Evolutionary conservation across 192 early-diverging fungal genomes (phyloP).

Genomic region (Rhizophagus clarus): DNA sequence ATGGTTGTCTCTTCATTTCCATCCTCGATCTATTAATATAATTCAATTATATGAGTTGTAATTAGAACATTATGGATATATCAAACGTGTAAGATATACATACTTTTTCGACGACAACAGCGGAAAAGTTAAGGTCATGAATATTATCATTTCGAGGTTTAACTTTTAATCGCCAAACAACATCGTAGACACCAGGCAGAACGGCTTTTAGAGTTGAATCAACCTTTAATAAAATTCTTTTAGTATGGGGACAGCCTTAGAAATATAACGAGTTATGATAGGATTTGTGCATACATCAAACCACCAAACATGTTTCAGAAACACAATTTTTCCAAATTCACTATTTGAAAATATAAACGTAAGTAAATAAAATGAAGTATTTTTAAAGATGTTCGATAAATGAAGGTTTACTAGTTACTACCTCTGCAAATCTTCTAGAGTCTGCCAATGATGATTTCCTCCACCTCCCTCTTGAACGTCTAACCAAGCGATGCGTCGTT

Average conservation of each 20-base stretch:
- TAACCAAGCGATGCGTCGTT: not conserved
- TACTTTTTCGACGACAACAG: not conserved
- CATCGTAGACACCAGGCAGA: not conserved
- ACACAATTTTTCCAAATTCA: not conserved
- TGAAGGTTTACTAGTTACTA: not conserved
- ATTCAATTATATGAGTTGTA: too few relatives aligned
- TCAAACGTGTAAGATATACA: not conserved
- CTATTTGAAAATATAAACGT: too few relatives aligned
- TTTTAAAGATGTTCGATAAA: not conserved
- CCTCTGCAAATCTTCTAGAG: not conserved
- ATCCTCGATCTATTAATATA: too few relatives aligned
- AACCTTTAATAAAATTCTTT: not conserved
- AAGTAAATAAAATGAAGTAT: not conserved
- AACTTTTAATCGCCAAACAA: conserved; percentile 4
- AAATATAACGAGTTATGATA: not conserved
- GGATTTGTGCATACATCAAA: not conserved
- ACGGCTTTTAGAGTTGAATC: not conserved
- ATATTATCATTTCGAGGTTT: not conserved
- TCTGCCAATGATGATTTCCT: not conserved
- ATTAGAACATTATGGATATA: too few relatives aligned
- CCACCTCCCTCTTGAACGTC: not conserved
- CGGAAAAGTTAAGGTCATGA: not conserved
- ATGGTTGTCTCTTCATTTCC: too few relatives aligned
- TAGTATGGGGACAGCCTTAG: not conserved
- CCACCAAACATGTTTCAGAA: not conserved